A percentile compares a stretch with the other conserved stretches of the same genome.
Conservation (phyloP, 768 basidiomycete genomes). For the Gautieria morchelliformis region DNA sequence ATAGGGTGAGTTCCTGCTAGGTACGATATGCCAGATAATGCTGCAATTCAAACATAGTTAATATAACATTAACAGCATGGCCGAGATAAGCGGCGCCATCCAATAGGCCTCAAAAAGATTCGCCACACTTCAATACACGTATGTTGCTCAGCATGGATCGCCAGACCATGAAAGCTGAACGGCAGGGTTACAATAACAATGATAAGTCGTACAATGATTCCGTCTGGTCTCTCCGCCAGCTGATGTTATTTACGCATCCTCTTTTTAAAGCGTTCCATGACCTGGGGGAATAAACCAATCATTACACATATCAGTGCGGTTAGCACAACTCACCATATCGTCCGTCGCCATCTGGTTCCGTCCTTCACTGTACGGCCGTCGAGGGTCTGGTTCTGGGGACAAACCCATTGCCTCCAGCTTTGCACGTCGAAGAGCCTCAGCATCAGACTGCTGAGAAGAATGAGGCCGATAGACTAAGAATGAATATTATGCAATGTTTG, state of each 20-base stretch:
- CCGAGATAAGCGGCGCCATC: no score
- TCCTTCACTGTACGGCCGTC: constrained; percentile 38
- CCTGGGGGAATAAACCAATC: constrained; percentile 32
- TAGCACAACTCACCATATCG: constrained; percentile 52
- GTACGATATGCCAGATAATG: no score
- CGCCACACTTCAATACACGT: no score
- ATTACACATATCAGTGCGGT: background rate
- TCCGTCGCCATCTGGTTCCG: constrained; percentile 78
- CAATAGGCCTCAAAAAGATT: no score
- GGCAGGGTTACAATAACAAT: background rate
- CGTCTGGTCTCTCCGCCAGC: background rate
- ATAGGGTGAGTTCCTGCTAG: no score
- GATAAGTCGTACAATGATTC: background rate
- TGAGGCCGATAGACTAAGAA: constrained; percentile 75
- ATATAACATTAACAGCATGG: no score
- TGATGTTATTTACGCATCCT: constrained; percentile 56
- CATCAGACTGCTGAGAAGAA: constrained; percentile 75
- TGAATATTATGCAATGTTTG: background rate
- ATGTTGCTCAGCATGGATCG: no score
- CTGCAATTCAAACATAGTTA: no score
- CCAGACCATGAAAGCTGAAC: no score
- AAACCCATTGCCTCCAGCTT: constrained; percentile 81
- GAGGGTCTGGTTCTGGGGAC: constrained; percentile 34
- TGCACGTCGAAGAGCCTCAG: constrained; percentile 66
- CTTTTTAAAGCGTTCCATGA: constrained; percentile 97